Conservation (phyloP, 768 basidiomycete species). For the Multifurca ochricompacta region DNA sequence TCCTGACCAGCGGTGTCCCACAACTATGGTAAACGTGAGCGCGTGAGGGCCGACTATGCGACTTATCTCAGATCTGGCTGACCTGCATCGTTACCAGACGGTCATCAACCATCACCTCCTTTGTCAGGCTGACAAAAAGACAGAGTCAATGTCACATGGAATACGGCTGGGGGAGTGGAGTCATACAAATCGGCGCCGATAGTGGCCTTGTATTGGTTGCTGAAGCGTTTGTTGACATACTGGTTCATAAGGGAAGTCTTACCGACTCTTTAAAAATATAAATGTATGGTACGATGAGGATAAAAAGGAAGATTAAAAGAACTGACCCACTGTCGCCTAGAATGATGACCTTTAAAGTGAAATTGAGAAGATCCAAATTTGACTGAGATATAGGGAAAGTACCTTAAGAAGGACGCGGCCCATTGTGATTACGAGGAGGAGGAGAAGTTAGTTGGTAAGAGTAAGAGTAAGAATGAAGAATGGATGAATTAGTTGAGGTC, state of each 20-base stretch:
- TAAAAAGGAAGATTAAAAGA: conserved; percentile 1
- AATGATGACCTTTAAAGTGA: conserved; percentile 77
- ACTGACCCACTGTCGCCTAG: conserved; percentile 94
- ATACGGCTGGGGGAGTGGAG: conserved; percentile 22
- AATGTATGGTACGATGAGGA: conserved; percentile 14
- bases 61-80: conserved; percentile 20
- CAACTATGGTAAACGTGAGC: conserved; percentile 44
- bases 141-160: not conserved
- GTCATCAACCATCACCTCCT: conserved; percentile 99
- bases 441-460: conserved; percentile 20
- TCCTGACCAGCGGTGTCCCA: conserved; percentile 99
- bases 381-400: not conserved
- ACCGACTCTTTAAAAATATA: conserved; percentile 58
- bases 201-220: conserved; percentile 99
- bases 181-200: conserved; percentile 94
- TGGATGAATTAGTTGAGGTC: not conserved
- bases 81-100: conserved; percentile 99
- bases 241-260: conserved; percentile 99
- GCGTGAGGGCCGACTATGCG: not conserved
- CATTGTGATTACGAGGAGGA: conserved; percentile 50
- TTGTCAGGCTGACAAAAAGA: conserved; percentile 61
- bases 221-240: conserved; percentile 99
- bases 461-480: not conserved
- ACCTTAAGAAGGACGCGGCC: conserved; percentile 87
- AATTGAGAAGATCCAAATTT: no score